Evolutionary conservation across 2,329 filamentous ascomycete species (phyloP), one percentile per base, ranked within the genome.

Genomic region (Hypomyces rosellus): DNA sequence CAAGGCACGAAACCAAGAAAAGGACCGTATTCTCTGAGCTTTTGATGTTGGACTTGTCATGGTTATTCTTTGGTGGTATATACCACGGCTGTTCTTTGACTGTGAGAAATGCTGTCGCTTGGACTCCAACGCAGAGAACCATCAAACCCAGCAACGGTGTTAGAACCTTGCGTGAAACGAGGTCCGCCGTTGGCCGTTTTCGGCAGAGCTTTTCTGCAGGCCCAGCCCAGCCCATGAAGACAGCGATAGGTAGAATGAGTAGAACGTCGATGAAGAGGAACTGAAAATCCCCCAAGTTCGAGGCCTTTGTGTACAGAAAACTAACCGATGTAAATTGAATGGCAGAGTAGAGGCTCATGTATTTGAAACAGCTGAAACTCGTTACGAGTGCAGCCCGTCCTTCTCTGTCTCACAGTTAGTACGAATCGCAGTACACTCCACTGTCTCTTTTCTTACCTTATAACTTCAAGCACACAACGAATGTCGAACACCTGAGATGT

Each of bases 291-390:
- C 93, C 95, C 5, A 99, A 75, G 64, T 99, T 99, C 8, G 89
- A 95, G 11, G 88, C 95, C 7, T 85, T 90, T 6, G 90, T 88
- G 68, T 99, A 99, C 14, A 99, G 78, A 65, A 99, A 96, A 76
- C 88, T 95, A 63, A 99, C 95, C 1, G 89, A 89, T 7, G 89
- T 95, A 73, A 99, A 99, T 68, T 99, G 93, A 57, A 99, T 99
- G n/a, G 93, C 92, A 2, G 91, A 97, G 74, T 99, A 99, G 57
- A 99, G 72, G 61, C 88, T 95, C 95, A 99, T 99, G 71, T 95
- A 99, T 74, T 97, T 99, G 79, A 99, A 99, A 73, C 93, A 99
- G 72, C 89, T 95, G 73, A 99, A 99, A 69, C 90, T 96, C 12
- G 93, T 99, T n/a, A 97, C 91, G 34, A 99, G 78, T 34, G 95